Evolutionary conservation across 768 basidiomycete genomes (phyloP), one percentile per base, ranked within the genome.

Genomic region (Pleurotus eryngii): DNA sequence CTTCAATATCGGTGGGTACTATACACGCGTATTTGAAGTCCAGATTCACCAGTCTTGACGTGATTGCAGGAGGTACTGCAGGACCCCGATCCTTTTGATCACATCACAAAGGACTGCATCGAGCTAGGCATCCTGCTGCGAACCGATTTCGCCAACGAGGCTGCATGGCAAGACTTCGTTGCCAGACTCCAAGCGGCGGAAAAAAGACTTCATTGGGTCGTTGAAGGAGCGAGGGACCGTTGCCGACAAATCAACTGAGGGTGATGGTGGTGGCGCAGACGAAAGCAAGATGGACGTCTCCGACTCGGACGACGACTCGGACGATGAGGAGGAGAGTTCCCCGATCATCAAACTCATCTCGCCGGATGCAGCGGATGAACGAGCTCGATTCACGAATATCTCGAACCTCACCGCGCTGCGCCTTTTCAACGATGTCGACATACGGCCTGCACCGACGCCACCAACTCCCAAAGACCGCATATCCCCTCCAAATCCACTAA

Each of bases 321-420:
- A 64, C 39, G 51, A 54, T 3, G 70, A 67, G 37, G 61, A 50
- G 5, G 47, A 61, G 7, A 67, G 70, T 5, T 70, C 72, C 4
- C 70, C 74, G 18, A 67, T 79, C 14, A 77, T 91, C 66, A 76
- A 77, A 61, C 67, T 85, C 62, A 60, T 89, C 58, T 71, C 83
- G 55, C 76, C 83, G 9, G 63, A 74, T 30, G 60, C 70, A 7
- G 67, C 75, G 14, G 68, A 73, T 20, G 74, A 82, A 38, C 77
- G 77, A 46, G 63, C 69, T 0, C 55, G 69, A 8, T 67, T 90
- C 43, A 61, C 70, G 6, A 68, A 76, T 57, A 78, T 84, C 40
- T 89, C 88, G 9, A 92, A 92, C 64, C 60, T 92, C 45, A 67
- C 74, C 1, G 84, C 82, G 6, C 76, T 92, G 30, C 85, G 88